phyloP scores from a whole-genome alignment of 257 asterid species.

The Salvia hispanica region DNA sequence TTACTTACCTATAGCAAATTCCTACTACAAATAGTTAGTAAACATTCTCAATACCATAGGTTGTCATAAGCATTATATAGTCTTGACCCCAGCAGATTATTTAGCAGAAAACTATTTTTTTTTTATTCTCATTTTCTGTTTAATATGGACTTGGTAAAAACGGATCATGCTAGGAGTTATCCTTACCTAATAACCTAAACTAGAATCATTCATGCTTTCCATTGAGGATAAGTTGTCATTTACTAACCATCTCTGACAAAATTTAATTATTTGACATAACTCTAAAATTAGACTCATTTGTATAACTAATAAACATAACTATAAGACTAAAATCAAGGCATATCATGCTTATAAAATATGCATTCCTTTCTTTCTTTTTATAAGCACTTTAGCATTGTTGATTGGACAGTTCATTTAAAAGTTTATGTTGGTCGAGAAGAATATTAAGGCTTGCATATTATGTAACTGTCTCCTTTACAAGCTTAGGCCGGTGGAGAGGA shows the following conservation, averaged over 20 bases:
- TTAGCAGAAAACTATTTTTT: not conserved
- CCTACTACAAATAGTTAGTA: not conserved
- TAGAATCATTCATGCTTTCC: not conserved
- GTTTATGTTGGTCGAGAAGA: not conserved
- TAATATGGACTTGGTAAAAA: not conserved
- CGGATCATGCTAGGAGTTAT: not conserved
- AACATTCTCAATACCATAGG: not conserved
- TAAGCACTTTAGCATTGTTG: not conserved
- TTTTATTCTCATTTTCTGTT: not conserved
- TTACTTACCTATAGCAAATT: too few relatives aligned
- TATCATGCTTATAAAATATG: not conserved
- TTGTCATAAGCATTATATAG: not conserved
- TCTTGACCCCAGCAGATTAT: not conserved
- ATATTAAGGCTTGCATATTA: not conserved
- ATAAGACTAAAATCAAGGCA: not conserved
- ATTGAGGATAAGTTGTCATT: constrained; percentile 15
- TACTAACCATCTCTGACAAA: constrained; percentile 8
- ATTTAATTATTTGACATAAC: not conserved
- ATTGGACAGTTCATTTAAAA: not conserved
- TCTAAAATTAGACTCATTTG: too few relatives aligned
- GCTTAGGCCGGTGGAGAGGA: not conserved
- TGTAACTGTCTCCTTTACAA: not conserved
- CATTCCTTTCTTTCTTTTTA: too few relatives aligned
- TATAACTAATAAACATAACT: constrained; percentile 1
- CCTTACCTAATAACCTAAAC: not conserved